These are phyloP conservation scores for Phytophthora cactorum DNA, from an alignment of 352 stramenopile genomes.

Conservation along the genomic window DNA sequence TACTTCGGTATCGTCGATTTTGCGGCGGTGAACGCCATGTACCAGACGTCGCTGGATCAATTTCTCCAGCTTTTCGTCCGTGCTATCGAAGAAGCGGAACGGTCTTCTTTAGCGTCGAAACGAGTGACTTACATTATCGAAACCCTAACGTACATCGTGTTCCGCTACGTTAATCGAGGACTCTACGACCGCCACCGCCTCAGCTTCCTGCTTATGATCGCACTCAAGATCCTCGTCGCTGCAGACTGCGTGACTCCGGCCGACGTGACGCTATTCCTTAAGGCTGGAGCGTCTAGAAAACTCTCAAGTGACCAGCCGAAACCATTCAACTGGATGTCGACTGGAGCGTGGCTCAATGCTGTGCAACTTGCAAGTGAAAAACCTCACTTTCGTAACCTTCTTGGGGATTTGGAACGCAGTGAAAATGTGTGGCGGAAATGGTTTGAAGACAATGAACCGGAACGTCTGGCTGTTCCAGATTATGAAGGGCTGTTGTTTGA, in stretches of 20 bases:
- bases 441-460: constrained; percentile 85
- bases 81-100: constrained; percentile 85
- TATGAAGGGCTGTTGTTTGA: constrained; percentile 77
- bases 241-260: constrained; percentile 55
- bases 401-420: constrained; percentile 71
- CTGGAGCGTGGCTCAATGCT: constrained; percentile 68
- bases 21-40: constrained; percentile 89
- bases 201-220: constrained; percentile 75
- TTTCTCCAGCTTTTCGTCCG: constrained; percentile 89
- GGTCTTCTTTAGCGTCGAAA: constrained; percentile 79
- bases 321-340: constrained; percentile 75
- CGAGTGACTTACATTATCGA: constrained; percentile 91
- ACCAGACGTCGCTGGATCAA: constrained; percentile 91
- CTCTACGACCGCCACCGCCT: constrained; percentile 79
- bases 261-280: constrained; percentile 78
- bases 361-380: constrained; percentile 77
- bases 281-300: constrained; percentile 71
- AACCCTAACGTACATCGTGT: constrained; percentile 84
- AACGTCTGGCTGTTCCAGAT: constrained; percentile 63
- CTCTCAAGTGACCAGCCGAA: constrained; percentile 72
- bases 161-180: constrained; percentile 77
- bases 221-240: constrained; percentile 80
- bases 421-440: constrained; percentile 75
- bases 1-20: constrained; percentile 94
- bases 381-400: constrained; percentile 63